phyloP scores from a whole-genome alignment of 192 early-diverging fungal genomes.

The Backusella psychrophila region DNA sequence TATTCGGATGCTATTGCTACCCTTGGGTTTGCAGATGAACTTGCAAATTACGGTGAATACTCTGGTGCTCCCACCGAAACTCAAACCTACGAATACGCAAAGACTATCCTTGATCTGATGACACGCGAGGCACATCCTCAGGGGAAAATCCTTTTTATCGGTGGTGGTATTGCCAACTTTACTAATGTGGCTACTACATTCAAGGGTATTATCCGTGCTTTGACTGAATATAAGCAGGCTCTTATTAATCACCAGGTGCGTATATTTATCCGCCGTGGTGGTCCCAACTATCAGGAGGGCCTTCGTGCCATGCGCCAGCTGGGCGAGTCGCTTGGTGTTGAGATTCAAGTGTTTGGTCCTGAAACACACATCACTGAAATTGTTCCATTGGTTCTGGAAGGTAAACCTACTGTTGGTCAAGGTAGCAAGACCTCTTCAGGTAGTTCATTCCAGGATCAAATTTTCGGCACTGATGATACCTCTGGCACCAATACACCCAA shows the following conservation, averaged over 20 bases:
- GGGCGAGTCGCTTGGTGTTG: slow-evolving; percentile 90
- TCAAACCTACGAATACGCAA: slow-evolving; percentile 99
- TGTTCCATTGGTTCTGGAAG: slow-evolving; percentile 86
- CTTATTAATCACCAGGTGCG: slow-evolving; percentile 86
- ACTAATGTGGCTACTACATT: slow-evolving; percentile 98
- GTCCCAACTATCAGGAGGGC: slow-evolving; percentile 99
- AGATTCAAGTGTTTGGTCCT: slow-evolving; percentile 94
- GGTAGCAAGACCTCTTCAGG: slow-evolving; percentile 46
- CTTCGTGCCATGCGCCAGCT: slow-evolving; percentile 91
- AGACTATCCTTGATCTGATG: slow-evolving; percentile 99
- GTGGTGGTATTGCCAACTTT: slow-evolving; percentile 99
- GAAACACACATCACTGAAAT: slow-evolving; percentile 99
- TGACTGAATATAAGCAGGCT: slow-evolving; percentile 88
- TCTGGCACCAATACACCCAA: slow-evolving; percentile 21
- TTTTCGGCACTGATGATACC: slow-evolving; percentile 35
- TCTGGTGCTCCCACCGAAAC: slow-evolving; percentile 98
- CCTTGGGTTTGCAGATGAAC: slow-evolving; percentile 87
- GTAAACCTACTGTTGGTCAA: slow-evolving; percentile 44
- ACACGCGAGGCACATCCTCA: slow-evolving; percentile 82
- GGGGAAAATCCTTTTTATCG: slow-evolving; percentile 97
- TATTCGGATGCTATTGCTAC: slow-evolving; percentile 99
- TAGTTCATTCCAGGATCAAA: slow-evolving; percentile 57
- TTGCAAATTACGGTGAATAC: slow-evolving; percentile 99
- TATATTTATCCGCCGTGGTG: slow-evolving; percentile 96
- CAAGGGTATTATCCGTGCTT: slow-evolving; percentile 96